Evolutionary conservation across 225 moss, liverwort and hornwort genomes (phyloP).

Genomic region (Straminergon stramineum): DNA sequence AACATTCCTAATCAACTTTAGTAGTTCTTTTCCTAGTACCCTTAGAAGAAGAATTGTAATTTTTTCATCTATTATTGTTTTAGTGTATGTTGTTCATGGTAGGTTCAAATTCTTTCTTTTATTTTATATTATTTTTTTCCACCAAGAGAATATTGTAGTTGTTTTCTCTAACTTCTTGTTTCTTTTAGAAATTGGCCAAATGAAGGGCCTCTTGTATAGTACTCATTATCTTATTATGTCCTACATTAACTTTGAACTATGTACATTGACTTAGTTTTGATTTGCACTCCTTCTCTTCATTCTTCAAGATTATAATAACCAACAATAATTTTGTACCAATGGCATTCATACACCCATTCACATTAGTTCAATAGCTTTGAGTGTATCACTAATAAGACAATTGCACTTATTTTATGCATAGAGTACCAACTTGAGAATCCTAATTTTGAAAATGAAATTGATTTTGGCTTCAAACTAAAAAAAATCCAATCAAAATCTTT

Average conservation of each 20-base stretch:
- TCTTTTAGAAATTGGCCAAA: neutral
- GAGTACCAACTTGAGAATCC: neutral
- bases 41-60: neutral
- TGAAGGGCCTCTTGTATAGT: neutral
- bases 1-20: neutral
- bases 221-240: neutral
- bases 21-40: neutral
- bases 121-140: neutral
- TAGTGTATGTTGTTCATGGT: accelerated
- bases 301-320: neutral
- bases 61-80: neutral
- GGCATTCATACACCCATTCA: no score
- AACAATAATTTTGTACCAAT: neutral
- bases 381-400: no score
- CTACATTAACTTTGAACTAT: neutral
- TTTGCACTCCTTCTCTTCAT: neutral
- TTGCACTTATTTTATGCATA: neutral
- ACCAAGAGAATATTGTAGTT: accelerated
- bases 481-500: no score
- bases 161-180: neutral
- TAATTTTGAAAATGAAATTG: no score
- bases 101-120: neutral
- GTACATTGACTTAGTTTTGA: neutral
- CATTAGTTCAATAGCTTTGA: no score
- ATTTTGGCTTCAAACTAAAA: no score